Evolutionary conservation across 768 basidiomycete genomes (phyloP).

Genomic region (Termitomyces sp.): DNA sequence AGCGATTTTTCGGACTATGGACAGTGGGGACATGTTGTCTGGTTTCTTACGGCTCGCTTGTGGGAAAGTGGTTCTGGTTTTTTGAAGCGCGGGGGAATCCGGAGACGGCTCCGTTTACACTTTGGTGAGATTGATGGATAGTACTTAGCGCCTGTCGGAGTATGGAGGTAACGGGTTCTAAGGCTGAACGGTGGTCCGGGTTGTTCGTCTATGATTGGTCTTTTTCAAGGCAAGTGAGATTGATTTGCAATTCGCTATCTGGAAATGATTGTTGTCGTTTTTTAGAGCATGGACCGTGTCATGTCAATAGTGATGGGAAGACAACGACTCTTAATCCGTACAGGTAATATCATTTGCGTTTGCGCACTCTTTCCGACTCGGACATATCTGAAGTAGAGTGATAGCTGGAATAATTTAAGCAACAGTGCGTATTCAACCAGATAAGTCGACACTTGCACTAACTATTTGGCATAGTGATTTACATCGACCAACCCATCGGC

Average conservation of each 20-base stretch:
- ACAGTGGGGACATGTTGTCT: too few relatives aligned
- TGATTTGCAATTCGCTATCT: too few relatives aligned
- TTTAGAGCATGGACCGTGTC: conserved; percentile 62
- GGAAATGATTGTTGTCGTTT: too few relatives aligned
- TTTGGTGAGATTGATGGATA: conserved; percentile 61
- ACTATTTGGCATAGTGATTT: too few relatives aligned
- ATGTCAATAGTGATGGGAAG: conserved; percentile 49
- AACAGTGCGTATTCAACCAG: conserved; percentile 42
- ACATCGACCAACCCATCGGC: too few relatives aligned
- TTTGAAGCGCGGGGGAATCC: conserved; percentile 60
- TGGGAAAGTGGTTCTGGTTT: conserved; percentile 84
- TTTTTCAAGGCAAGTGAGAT: conserved; percentile 49
- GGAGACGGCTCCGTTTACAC: conserved; percentile 60
- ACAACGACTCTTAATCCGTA: conserved; percentile 57
- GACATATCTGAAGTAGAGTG: not conserved
- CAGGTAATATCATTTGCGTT: too few relatives aligned
- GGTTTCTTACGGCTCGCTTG: too few relatives aligned
- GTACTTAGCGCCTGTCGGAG: conserved; percentile 48
- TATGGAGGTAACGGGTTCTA: not conserved
- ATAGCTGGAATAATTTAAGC: conserved; percentile 65
- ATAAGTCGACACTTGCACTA: too few relatives aligned
- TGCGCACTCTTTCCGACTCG: too few relatives aligned
- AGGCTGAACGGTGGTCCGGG: conserved; percentile 63
- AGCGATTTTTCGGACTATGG: too few relatives aligned
- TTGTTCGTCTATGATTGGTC: conserved; percentile 60